Evolutionary conservation across 140 eudicot species (phyloP).

Genomic region (Ambrosia hybrid): DNA sequence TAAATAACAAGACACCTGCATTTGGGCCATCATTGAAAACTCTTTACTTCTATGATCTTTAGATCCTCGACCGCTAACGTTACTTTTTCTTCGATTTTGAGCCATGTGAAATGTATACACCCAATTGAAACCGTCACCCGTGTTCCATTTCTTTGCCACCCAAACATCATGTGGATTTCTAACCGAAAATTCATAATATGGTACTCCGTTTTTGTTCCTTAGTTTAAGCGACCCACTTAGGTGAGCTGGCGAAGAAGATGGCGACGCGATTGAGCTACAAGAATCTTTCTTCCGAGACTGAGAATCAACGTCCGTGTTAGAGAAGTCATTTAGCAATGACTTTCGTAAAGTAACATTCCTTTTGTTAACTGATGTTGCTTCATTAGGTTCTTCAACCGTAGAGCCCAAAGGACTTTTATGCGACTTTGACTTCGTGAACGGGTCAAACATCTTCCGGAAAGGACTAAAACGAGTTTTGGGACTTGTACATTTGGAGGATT

Average conservation of each 20-base stretch:
- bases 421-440: slow-evolving; percentile 74
- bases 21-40: slow-evolving; percentile 72
- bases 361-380: slow-evolving; percentile 26
- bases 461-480: slow-evolving; percentile 66
- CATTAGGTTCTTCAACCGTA: slow-evolving; percentile 26
- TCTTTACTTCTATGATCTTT: slow-evolving; percentile 55
- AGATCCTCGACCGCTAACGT: slow-evolving; percentile 61
- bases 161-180: slow-evolving; percentile 60
- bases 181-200: slow-evolving; percentile 67
- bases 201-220: slow-evolving; percentile 63
- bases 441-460: slow-evolving; percentile 69
- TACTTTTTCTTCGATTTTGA: slow-evolving; percentile 62
- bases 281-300: slow-evolving; percentile 47
- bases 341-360: slow-evolving; percentile 42
- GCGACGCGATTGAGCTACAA: slow-evolving; percentile 22
- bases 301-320: slow-evolving; percentile 36
- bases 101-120: slow-evolving; percentile 80
- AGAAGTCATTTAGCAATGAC: slow-evolving; percentile 47
- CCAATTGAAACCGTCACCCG: slow-evolving; percentile 61
- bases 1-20: slow-evolving; percentile 80
- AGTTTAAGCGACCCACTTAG: slow-evolving; percentile 66
- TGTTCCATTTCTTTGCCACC: slow-evolving; percentile 78
- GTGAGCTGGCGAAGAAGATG: slow-evolving; percentile 77
- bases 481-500: slow-evolving; percentile 49
- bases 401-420: slow-evolving; percentile 53